A percentile compares a stretch with the other conserved stretches of the same genome.
Evolutionary conservation across 2,329 filamentous ascomycete genomes (phyloP).

Genomic region (Plectosphaerella plurivora): DNA sequence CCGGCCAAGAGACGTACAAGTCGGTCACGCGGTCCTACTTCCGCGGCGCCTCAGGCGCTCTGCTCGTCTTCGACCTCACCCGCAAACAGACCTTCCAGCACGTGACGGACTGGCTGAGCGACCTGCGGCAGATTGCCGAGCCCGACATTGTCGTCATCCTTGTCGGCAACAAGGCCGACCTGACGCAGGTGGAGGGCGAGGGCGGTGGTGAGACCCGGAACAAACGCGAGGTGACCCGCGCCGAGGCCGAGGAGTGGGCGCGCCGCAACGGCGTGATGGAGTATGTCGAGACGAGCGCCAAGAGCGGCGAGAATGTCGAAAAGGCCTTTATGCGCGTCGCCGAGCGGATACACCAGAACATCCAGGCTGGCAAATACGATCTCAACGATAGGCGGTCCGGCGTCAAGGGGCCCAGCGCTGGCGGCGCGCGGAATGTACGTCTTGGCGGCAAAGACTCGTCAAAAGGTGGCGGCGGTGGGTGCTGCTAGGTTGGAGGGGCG

Average conservation of each 20-base stretch:
- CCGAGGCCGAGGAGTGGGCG: slow-evolving; percentile 91
- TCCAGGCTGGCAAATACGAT: slow-evolving; percentile 92
- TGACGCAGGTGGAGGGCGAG: slow-evolving; percentile 45
- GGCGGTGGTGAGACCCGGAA: slow-evolving; percentile 34
- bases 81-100: slow-evolving; percentile 80
- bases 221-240: slow-evolving; percentile 71
- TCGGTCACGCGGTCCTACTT: slow-evolving; percentile 94
- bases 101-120: slow-evolving; percentile 89
- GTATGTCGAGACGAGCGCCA: slow-evolving; percentile 95
- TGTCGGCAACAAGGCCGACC: slow-evolving; percentile 92
- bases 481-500: slow-evolving; percentile 36
- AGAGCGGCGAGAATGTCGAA: slow-evolving; percentile 92
- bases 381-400: slow-evolving; percentile 88
- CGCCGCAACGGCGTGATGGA: slow-evolving; percentile 77
- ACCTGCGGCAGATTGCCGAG: slow-evolving; percentile 91
- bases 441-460: slow-evolving; percentile 34
- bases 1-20: slow-evolving; percentile 96
- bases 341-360: slow-evolving; percentile 94
- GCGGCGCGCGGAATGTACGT: slow-evolving; percentile 41
- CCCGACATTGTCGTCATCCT: slow-evolving; percentile 91
- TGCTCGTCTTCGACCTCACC: slow-evolving; percentile 94
- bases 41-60: slow-evolving; percentile 64
- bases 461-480: slow-evolving; percentile 35
- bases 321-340: slow-evolving; percentile 89
- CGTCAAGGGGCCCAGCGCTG: slow-evolving; percentile 68